phyloP scores from a whole-genome alignment of 176 grass and related monocot genomes.

The Microstegium vimineum region DNA sequence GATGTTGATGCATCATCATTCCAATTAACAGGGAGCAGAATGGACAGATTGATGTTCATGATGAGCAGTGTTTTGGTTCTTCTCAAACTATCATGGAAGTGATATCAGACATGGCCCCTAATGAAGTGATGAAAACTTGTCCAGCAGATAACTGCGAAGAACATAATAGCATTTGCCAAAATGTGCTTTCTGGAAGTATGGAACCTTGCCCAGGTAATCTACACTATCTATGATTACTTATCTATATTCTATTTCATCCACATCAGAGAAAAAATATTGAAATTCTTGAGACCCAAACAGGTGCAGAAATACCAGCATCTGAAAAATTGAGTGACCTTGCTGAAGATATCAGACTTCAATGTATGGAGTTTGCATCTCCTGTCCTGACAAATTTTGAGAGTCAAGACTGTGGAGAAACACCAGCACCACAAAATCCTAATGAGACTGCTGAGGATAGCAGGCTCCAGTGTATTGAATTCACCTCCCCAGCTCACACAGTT shows the following conservation, averaged over 20 bases:
- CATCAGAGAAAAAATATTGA: constrained; percentile 8
- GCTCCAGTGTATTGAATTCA: constrained; percentile 33
- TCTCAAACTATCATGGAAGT: constrained; percentile 25
- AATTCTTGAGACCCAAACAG: constrained; percentile 39
- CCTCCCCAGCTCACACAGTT: constrained; percentile 51
- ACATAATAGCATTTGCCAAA: constrained; percentile 25
- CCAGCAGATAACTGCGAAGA: constrained; percentile 15
- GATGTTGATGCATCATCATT: constrained; percentile 26
- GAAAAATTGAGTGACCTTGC: constrained; percentile 33
- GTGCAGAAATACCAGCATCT: constrained; percentile 33
- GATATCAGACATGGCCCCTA: constrained; percentile 11
- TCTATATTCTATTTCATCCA: constrained; percentile 10
- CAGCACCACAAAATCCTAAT: constrained; percentile 18
- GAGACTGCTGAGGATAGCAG: constrained; percentile 17
- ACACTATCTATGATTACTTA: neutral
- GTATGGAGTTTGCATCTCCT: constrained; percentile 54
- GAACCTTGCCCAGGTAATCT: constrained; percentile 47
- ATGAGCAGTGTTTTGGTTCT: constrained; percentile 12
- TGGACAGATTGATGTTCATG: constrained; percentile 20
- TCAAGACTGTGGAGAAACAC: constrained; percentile 36
- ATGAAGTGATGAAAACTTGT: constrained; percentile 26
- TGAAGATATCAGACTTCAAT: constrained; percentile 6
- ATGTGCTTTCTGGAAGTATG: constrained; percentile 20
- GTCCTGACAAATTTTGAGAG: constrained; percentile 36
- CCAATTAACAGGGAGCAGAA: constrained; percentile 26